Percentiles rank a stretch among this genome's conserved stretches.
These are phyloP conservation scores for Dorcoceras hygrometricum DNA, from an alignment of 257 asterid genomes.

Conservation along the genomic window DNA sequence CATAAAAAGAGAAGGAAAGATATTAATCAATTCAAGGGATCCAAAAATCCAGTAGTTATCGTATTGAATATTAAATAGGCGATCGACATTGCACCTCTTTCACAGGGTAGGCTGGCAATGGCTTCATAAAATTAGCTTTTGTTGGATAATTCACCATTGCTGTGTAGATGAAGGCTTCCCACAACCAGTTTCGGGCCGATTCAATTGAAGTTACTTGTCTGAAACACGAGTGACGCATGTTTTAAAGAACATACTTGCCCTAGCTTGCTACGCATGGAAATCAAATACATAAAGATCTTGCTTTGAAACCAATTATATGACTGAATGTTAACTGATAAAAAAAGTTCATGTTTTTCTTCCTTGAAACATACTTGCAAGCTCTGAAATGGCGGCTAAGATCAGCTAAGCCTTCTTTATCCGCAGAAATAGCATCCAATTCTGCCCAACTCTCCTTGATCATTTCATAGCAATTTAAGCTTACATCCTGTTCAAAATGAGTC, in stretches of 20 bases:
- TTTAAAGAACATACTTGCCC: not conserved
- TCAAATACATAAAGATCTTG: too few species aligned
- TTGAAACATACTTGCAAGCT: conserved; percentile 68
- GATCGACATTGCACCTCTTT: conserved; percentile 38
- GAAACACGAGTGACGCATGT: conserved; percentile 16
- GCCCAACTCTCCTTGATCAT: conserved; percentile 75
- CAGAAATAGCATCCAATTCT: conserved; percentile 45
- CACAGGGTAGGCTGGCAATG: conserved; percentile 76
- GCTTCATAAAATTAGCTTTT: conserved; percentile 63
- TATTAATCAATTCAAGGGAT: conserved; percentile 3
- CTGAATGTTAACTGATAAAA: too few species aligned
- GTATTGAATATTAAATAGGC: not conserved
- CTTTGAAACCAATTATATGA: too few species aligned
- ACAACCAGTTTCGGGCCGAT: conserved; percentile 60
- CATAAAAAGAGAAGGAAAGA: not conserved
- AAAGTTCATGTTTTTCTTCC: not conserved
- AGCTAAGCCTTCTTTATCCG: conserved; percentile 35
- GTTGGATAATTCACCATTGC: conserved; percentile 80
- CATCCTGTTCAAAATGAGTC: conserved; percentile 40
- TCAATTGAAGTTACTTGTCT: conserved; percentile 43
- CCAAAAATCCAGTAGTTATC: conserved; percentile 1
- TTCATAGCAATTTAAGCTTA: conserved; percentile 58
- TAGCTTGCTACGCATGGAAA: too few species aligned
- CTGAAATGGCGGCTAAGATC: conserved; percentile 52
- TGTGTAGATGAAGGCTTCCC: conserved; percentile 65